These are phyloP conservation scores for Petunia secreta DNA, from an alignment of 257 asterid genomes.

Conservation along the genomic window DNA sequence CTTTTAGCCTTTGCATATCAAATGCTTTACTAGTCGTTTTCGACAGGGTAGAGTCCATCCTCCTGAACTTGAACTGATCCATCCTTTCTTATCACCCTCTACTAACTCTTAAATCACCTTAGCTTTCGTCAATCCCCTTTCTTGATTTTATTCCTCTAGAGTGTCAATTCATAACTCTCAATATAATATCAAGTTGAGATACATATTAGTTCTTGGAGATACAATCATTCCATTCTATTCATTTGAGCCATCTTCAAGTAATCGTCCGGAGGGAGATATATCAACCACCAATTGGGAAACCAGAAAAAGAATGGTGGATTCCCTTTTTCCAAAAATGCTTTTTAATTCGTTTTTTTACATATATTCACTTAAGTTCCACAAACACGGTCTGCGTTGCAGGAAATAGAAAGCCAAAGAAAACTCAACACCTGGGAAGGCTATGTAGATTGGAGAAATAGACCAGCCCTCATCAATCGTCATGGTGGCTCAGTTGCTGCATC, in stretches of 20 bases:
- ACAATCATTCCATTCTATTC: no score
- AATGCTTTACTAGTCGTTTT: slow-evolving; percentile 25
- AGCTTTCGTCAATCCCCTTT: not conserved
- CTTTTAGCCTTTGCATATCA: slow-evolving; percentile 3
- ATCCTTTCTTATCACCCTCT: slow-evolving; percentile 12
- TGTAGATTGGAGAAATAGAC: slow-evolving; percentile 77
- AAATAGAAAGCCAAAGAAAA: slow-evolving; percentile 53
- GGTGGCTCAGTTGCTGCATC: slow-evolving; percentile 92
- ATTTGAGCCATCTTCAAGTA: no score
- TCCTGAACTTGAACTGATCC: slow-evolving; percentile 28
- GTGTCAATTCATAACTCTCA: no score
- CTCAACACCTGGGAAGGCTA: slow-evolving; percentile 71
- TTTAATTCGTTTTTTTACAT: no score
- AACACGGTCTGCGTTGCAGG: slow-evolving; percentile 44
- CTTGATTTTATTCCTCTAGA: slow-evolving; percentile 14
- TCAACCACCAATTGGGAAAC: not conserved
- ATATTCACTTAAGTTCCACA: not conserved
- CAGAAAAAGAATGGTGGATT: slow-evolving; percentile 36
- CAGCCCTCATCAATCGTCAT: slow-evolving; percentile 69
- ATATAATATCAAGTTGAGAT: not conserved
- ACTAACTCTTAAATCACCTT: slow-evolving; percentile 28
- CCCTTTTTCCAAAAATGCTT: not conserved
- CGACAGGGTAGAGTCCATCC: slow-evolving; percentile 34
- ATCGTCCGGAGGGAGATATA: no score
- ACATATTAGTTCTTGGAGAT: no score